phyloP scores from a whole-genome alignment of 352 stramenopile species.

The Pythium myriotylum region DNA sequence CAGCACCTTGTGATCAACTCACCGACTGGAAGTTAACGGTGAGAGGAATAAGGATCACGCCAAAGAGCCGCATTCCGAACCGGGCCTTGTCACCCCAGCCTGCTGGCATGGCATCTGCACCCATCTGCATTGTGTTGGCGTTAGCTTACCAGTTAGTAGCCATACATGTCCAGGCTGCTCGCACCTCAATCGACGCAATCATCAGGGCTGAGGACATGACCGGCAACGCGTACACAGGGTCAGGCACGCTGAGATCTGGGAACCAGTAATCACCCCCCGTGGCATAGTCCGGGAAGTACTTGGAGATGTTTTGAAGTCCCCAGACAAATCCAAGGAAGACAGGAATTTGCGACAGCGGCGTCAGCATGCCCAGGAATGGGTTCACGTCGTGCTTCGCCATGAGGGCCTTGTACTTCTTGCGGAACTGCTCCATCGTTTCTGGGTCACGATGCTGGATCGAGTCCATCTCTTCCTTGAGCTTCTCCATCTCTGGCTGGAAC shows the following conservation, averaged over 20 bases:
- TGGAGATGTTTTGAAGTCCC: constrained; percentile 75
- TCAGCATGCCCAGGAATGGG: constrained; percentile 72
- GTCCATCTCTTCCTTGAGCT: constrained; percentile 74
- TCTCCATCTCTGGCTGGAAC: constrained; percentile 85
- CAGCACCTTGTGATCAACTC: constrained; percentile 17
- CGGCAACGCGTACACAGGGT: constrained; percentile 77
- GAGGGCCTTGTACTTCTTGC: constrained; percentile 73
- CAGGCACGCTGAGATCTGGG: constrained; percentile 68
- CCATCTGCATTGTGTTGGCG: constrained; percentile 40
- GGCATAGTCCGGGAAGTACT: constrained; percentile 81
- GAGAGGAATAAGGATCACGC: constrained; percentile 70
- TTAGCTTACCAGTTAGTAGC: too few species aligned
- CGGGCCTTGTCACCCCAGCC: constrained; percentile 77
- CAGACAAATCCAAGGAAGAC: constrained; percentile 88
- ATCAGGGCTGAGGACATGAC: constrained; percentile 81
- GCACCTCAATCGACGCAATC: constrained; percentile 68
- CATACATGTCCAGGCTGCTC: not conserved
- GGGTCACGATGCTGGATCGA: constrained; percentile 43
- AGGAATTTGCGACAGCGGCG: constrained; percentile 71
- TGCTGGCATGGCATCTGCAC: constrained; percentile 57
- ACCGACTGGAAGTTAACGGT: constrained; percentile 86
- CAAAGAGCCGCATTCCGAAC: constrained; percentile 78
- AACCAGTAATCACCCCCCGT: constrained; percentile 85
- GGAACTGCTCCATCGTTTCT: constrained; percentile 62
- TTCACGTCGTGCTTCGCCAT: constrained; percentile 87